Percentiles rank a stretch among this genome's conserved stretches.
Conservation (phyloP, 306 rosid genomes). For the Lathyrus aphaca region DNA sequence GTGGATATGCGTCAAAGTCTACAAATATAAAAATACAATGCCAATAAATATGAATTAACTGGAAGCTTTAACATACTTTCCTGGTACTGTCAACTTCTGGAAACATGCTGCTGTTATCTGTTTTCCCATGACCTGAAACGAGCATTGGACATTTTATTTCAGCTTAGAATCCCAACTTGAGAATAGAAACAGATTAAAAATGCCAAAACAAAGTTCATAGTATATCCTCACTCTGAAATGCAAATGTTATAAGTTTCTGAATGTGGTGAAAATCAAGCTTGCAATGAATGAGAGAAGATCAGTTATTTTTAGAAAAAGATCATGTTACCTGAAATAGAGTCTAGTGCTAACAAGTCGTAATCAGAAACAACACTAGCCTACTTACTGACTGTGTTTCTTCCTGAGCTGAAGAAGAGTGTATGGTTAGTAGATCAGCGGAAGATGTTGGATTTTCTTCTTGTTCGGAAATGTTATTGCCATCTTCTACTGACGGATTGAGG, state of each 20-base stretch:
- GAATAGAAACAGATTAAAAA: slow-evolving; percentile 15
- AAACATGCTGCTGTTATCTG: slow-evolving; percentile 72
- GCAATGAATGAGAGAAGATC: slow-evolving; percentile 21
- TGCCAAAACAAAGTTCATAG: neutral
- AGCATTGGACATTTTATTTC: slow-evolving; percentile 29
- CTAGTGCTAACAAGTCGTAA: slow-evolving; percentile 90
- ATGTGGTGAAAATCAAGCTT: slow-evolving; percentile 24
- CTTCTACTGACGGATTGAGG: no score
- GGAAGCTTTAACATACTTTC: slow-evolving; percentile 88
- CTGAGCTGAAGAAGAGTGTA: no score
- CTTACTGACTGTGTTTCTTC: no score
- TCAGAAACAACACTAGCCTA: slow-evolving; percentile 98
- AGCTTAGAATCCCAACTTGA: slow-evolving; percentile 14
- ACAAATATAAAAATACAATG: no score
- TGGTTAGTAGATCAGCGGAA: no score
- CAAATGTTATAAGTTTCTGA: slow-evolving; percentile 2
- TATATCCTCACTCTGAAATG: slow-evolving; percentile 15
- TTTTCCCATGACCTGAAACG: slow-evolving; percentile 63
- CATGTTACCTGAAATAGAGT: slow-evolving; percentile 79
- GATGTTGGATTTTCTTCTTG: no score
- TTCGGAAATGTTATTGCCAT: no score
- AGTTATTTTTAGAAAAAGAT: neutral
- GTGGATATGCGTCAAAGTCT: no score
- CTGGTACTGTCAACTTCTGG: slow-evolving; percentile 89
- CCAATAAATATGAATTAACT: no score